Percentiles rank a stretch among this genome's conserved stretches.
Conservation (phyloP, 2,329 filamentous ascomycete genomes). For the Fusarium pseudocircinatum region DNA sequence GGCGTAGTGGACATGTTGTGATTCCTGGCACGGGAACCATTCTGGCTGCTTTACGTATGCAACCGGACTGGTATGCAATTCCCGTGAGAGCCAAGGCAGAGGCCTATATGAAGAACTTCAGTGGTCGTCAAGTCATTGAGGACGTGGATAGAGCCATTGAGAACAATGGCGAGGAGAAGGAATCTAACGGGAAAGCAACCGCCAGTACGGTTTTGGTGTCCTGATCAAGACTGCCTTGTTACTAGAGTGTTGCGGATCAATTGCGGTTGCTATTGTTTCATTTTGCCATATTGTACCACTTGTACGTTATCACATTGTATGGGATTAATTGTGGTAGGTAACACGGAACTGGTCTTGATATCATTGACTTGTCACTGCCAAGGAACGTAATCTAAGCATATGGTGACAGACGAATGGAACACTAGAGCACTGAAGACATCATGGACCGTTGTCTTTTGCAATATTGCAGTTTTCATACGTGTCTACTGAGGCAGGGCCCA, state of each 20-base stretch:
- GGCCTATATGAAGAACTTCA: slow-evolving; percentile 55
- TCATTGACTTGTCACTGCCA: neutral
- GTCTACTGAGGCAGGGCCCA: neutral
- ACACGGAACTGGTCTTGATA: neutral
- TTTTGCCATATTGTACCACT: neutral
- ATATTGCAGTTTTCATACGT: slow-evolving; percentile 6
- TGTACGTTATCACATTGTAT: neutral
- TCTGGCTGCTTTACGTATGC: slow-evolving; percentile 57
- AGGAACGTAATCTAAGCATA: neutral
- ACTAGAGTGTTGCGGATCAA: neutral
- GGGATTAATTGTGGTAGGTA: neutral
- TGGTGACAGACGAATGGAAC: neutral
- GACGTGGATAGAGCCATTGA: slow-evolving; percentile 55
- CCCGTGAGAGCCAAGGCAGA: slow-evolving; percentile 56
- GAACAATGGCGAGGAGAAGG: slow-evolving; percentile 15
- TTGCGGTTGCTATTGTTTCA: neutral
- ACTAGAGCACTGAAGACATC: neutral
- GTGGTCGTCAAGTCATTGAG: slow-evolving; percentile 58
- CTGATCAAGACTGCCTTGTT: slow-evolving; percentile 13
- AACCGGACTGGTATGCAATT: slow-evolving; percentile 73
- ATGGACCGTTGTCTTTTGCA: neutral
- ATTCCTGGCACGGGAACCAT: slow-evolving; percentile 54
- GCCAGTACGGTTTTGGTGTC: slow-evolving; percentile 53
- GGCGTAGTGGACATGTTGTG: slow-evolving; percentile 59
- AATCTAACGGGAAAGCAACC: slow-evolving; percentile 39